Evolutionary conservation across 1,139 yeast genomes (phyloP).

Genomic region (Protomyces pachydermus): DNA sequence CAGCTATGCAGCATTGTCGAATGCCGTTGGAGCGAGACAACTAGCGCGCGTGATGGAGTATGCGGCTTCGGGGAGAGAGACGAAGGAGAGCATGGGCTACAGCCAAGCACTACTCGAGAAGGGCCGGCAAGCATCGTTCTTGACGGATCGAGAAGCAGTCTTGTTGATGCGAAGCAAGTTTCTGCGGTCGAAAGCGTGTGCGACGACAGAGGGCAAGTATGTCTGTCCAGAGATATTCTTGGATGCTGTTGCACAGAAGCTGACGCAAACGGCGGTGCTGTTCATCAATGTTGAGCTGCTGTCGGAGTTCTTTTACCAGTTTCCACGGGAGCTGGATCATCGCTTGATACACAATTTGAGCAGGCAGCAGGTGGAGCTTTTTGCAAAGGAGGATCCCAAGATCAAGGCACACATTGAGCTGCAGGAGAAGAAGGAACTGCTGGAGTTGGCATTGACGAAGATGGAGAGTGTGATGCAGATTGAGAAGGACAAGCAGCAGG

Average conservation of each 20-base stretch:
- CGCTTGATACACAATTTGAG: slow-evolving; percentile 61
- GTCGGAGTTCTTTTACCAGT: slow-evolving; percentile 87
- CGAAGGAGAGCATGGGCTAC: slow-evolving; percentile 48
- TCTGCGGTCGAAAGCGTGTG: slow-evolving; percentile 70
- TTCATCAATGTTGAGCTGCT: slow-evolving; percentile 89
- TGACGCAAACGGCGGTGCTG: slow-evolving; percentile 86
- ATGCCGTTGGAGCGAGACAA: slow-evolving; percentile 74
- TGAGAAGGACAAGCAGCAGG: slow-evolving; percentile 38
- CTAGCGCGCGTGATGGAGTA: slow-evolving; percentile 72
- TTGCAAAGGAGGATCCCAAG: slow-evolving; percentile 94
- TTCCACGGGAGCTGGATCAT: slow-evolving; percentile 86
- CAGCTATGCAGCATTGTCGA: slow-evolving; percentile 58
- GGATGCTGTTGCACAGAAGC: slow-evolving; percentile 86
- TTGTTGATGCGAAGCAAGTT: slow-evolving; percentile 71
- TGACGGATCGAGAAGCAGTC: slow-evolving; percentile 68
- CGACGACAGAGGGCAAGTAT: slow-evolving; percentile 70
- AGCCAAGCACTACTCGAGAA: slow-evolving; percentile 60
- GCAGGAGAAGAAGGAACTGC: slow-evolving; percentile 83
- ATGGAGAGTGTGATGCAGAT: slow-evolving; percentile 83
- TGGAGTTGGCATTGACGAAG: slow-evolving; percentile 75
- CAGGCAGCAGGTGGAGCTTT: slow-evolving; percentile 72
- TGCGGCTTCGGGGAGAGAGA: slow-evolving; percentile 38
- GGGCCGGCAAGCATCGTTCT: slow-evolving; percentile 75
- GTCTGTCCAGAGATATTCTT: slow-evolving; percentile 91
- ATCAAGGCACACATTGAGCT: slow-evolving; percentile 83